Base-by-base conservation (phyloP, 371 early-diverging fungal species). In the Actinomortierella ambigua region DNA sequence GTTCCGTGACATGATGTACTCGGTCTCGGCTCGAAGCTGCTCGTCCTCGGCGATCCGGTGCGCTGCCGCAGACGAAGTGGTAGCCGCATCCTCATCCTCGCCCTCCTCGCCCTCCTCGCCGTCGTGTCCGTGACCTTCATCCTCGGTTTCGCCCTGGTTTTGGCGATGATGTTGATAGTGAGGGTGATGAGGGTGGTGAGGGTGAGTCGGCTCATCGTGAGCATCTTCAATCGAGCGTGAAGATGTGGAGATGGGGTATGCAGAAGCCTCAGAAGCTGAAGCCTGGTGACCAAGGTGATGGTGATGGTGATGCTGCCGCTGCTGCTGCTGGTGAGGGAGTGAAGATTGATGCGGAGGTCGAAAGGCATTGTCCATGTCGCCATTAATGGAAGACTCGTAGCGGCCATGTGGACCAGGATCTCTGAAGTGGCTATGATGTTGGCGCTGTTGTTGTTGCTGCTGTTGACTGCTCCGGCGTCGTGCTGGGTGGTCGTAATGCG, bases 1-100 rank as follows among this genome's bases (percentile, higher is more conserved):
- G 22, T 73, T 73, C 41, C 75, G 42, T 43, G 55, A 66, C 75
- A 73, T 73, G 51, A 73, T 73, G 54, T 73, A 73, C 27, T 73
- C 75, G 20, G 75, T 63, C 51, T 73, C 75, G 0, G 75, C 67
- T 3, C 56, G 56, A 44, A 73, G 52, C 34, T 73, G 75, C 24
- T 73, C 75, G 11, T 34, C 34, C 4, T 34, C 34, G 7, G 34
- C 34, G 7, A 34, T 34, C 7, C 34, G 34, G 34, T 4, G 7
- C 4, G 34, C 34, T 6, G 34, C 34, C 11, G 34, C 34, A 34
- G 34, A 34, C 4, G 34, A 34, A 6, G 34, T 34, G 7, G 34
- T 34, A 6, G 53, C 61, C 14, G 60, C 67, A 1, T 68, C 68
- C 24, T 68, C 55, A 0, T 62, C 68, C n/a, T 67, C 61, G 28